phyloP scores from a whole-genome alignment of 768 basidiomycete species.

The Paxillus involutus region DNA sequence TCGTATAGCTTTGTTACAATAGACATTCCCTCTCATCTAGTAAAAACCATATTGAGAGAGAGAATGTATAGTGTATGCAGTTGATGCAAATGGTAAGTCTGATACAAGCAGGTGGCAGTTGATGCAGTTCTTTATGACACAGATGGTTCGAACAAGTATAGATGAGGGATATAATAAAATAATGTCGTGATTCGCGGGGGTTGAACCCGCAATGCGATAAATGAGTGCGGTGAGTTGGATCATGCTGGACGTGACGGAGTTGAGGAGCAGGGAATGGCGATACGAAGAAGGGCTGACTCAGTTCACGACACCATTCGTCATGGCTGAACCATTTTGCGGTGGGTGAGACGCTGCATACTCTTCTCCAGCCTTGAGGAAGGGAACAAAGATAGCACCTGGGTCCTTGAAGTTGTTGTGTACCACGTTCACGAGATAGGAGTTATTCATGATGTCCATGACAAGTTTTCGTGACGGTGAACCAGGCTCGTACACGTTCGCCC shows the following conservation, averaged over 20 bases:
- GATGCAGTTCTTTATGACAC: conserved; percentile 15
- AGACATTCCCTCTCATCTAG: conserved; percentile 10
- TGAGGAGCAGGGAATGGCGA: neutral
- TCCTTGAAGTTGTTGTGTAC: conserved; percentile 96
- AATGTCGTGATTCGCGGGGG: conserved; percentile 60
- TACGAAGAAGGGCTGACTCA: conserved; percentile 2
- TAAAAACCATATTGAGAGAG: conserved; percentile 17
- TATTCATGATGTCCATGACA: conserved; percentile 78
- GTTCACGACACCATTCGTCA: conserved; percentile 39
- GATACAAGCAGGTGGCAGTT: conserved; percentile 28
- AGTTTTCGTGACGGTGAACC: conserved; percentile 73
- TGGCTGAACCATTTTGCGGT: conserved; percentile 28
- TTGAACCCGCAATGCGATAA: conserved; percentile 73
- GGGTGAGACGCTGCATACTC: conserved; percentile 48
- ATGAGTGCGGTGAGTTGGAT: conserved; percentile 30
- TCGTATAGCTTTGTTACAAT: conserved; percentile 22
- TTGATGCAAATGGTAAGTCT: conserved; percentile 48
- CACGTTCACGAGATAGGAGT: conserved; percentile 86
- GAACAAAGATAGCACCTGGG: conserved; percentile 78
- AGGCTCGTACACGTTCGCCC: conserved; percentile 84
- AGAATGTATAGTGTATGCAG: conserved; percentile 43
- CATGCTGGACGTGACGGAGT: conserved; percentile 8
- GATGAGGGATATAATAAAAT: conserved; percentile 21
- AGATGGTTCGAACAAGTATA: neutral
- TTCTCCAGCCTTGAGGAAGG: conserved; percentile 77